phyloP scores from a whole-genome alignment of 257 asterid species.

The Solanum lignicaule region DNA sequence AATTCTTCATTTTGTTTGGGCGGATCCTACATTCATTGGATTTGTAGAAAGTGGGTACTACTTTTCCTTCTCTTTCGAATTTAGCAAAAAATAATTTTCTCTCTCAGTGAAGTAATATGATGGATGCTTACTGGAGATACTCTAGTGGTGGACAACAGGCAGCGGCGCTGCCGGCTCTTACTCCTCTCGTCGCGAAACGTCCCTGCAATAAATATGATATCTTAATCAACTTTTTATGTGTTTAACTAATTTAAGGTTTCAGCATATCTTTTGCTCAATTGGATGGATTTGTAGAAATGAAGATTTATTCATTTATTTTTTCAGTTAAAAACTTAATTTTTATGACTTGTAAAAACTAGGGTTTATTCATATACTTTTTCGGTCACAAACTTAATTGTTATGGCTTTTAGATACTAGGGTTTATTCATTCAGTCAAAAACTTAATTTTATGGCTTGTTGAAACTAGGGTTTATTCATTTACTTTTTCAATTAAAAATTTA shows the following conservation, averaged over 20 bases:
- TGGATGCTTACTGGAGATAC: neutral
- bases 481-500: no score
- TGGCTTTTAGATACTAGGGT: no score
- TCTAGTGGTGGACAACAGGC: neutral
- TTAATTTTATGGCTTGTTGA: no score
- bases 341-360: neutral
- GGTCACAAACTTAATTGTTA: no score
- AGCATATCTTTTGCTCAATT: neutral
- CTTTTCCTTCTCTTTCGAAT: neutral
- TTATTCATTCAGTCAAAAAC: no score
- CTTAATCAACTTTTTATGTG: neutral
- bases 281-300: neutral
- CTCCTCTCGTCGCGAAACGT: neutral
- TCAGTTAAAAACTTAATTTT: neutral
- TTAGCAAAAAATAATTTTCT: neutral
- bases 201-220: neutral
- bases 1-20: neutral
- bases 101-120: neutral
- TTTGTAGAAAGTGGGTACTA: no score
- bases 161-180: neutral
- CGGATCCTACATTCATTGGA: no score
- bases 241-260: neutral
- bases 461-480: no score
- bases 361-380: no score
- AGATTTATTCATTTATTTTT: neutral